Evolutionary conservation across 495 filamentous ascomycete genomes (phyloP).

Genomic region (Aspergillus nidulans): DNA sequence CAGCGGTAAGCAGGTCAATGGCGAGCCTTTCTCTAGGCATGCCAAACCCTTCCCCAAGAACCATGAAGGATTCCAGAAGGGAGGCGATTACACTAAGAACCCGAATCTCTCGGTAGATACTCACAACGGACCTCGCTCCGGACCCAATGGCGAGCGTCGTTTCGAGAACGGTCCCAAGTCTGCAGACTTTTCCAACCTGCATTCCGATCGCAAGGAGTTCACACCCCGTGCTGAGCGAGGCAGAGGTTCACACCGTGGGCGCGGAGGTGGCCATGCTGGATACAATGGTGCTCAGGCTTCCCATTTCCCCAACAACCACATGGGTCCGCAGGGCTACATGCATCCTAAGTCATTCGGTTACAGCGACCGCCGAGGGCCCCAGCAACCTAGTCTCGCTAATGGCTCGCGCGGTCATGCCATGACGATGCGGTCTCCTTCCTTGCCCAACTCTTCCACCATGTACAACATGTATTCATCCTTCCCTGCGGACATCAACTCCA

Average conservation of each 20-base stretch:
- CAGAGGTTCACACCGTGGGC: slow-evolving; percentile 52
- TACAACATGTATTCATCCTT: slow-evolving; percentile 37
- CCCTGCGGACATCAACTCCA: slow-evolving; percentile 38
- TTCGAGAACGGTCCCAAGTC: slow-evolving; percentile 39
- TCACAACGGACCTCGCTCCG: slow-evolving; percentile 28
- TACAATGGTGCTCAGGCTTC: slow-evolving; percentile 37
- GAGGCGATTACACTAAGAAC: slow-evolving; percentile 26
- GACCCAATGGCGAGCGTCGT: slow-evolving; percentile 30
- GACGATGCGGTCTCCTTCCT: slow-evolving; percentile 46
- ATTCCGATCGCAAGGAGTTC: slow-evolving; percentile 25
- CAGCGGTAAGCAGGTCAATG: slow-evolving; percentile 19
- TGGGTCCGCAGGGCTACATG: slow-evolving; percentile 37
- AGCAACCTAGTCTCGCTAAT: slow-evolving; percentile 31
- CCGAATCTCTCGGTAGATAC: slow-evolving; percentile 33
- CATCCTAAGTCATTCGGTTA: slow-evolving; percentile 36
- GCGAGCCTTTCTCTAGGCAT: slow-evolving; percentile 28
- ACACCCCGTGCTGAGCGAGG: slow-evolving; percentile 47
- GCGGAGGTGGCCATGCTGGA: slow-evolving; percentile 43
- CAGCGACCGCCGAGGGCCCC: slow-evolving; percentile 40
- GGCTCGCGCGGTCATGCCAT: slow-evolving; percentile 37
- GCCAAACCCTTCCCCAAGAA: slow-evolving; percentile 32
- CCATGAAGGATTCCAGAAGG: slow-evolving; percentile 28
- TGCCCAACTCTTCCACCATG: slow-evolving; percentile 36
- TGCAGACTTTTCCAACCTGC: slow-evolving; percentile 31
- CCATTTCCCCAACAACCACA: slow-evolving; percentile 47